Percentiles rank a stretch among this genome's conserved stretches.
These are phyloP conservation scores for Boletellus ananas DNA, from an alignment of 768 basidiomycete species.

Conservation along the genomic window DNA sequence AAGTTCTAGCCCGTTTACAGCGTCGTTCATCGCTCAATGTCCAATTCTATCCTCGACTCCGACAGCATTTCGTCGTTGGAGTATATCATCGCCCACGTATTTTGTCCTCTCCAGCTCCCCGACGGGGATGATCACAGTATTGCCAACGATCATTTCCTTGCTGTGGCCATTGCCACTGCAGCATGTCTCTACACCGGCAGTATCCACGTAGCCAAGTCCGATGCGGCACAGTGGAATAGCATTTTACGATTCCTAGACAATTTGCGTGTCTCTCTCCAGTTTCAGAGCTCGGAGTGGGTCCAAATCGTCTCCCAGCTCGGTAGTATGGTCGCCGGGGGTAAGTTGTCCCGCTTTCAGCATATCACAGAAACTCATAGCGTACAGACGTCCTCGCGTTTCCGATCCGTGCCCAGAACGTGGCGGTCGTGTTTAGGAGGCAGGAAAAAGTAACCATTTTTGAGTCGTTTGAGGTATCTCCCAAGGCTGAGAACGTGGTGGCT, in stretches of 20 bases:
- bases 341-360: background rate
- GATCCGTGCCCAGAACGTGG: slow-evolving; percentile 48
- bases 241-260: slow-evolving; percentile 31
- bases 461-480: slow-evolving; percentile 43
- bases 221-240: slow-evolving; percentile 25
- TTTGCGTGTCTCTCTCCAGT: slow-evolving; percentile 7
- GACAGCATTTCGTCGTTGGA: background rate
- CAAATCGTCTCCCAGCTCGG: slow-evolving; percentile 11
- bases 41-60: background rate
- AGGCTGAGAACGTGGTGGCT: slow-evolving; percentile 33
- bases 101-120: slow-evolving; percentile 41
- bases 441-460: slow-evolving; percentile 35
- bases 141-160: slow-evolving; percentile 26
- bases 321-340: slow-evolving; percentile 20
- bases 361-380: background rate
- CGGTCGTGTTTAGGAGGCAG: slow-evolving; percentile 36
- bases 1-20: no score
- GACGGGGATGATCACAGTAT: slow-evolving; percentile 30
- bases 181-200: slow-evolving; percentile 16
- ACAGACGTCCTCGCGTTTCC: slow-evolving; percentile 37
- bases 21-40: background rate
- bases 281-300: slow-evolving; percentile 2
- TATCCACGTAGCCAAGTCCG: background rate
- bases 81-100: slow-evolving; percentile 41
- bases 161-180: slow-evolving; percentile 15